Evolutionary conservation across 1,284 basidiomycete species (phyloP), one percentile per base, ranked within the genome.

Genomic region (Fomitopsis betulina): DNA sequence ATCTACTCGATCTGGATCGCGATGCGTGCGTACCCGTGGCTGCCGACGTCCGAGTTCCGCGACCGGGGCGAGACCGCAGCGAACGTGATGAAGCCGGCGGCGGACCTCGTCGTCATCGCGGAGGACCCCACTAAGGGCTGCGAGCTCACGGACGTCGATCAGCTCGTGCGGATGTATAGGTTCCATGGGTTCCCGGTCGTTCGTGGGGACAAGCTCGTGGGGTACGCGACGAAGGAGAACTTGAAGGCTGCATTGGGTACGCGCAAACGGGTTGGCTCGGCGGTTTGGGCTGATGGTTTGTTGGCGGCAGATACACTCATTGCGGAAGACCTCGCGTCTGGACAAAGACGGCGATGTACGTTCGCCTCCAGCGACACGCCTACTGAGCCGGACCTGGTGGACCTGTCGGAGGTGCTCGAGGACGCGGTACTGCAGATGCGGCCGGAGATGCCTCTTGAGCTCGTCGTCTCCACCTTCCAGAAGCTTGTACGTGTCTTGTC

Each of bases 1-100:
- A 88, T 89, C 47, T 90, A 89, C 65, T 72, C 84, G 37, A 80
- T 80, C n/a, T 89, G 86, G 86, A 89, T 89, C 59, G 82, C 85
- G 9, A 80, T 89, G 77, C 78, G 83, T 52, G 77, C 78, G 37
- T 91, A 91, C 66, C 87, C 89, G 0, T 91, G 88, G 85, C 75
- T 91, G 4, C 83, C 86, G n/a, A 82, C 85, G 33, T 76, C 80
- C 33, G 84, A 89, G 60, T 88, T 84, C 68, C 81, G 83, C 40
- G 86, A 89, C 65, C 75, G 78, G 45, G 85, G 85, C 10, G 80
- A 86, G 63, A 83, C 80, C 3, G 87, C 84, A 1, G 80, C 78
- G 17, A 77, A 80, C 55, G 73, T 87, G 56, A 89, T 90, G 87
- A 83, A 80, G 43, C 76, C 81, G 15, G 70, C 78, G 5, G 71